phyloP scores from a whole-genome alignment of 805 yeast genomes.

The Henningerozyma blattae region DNA sequence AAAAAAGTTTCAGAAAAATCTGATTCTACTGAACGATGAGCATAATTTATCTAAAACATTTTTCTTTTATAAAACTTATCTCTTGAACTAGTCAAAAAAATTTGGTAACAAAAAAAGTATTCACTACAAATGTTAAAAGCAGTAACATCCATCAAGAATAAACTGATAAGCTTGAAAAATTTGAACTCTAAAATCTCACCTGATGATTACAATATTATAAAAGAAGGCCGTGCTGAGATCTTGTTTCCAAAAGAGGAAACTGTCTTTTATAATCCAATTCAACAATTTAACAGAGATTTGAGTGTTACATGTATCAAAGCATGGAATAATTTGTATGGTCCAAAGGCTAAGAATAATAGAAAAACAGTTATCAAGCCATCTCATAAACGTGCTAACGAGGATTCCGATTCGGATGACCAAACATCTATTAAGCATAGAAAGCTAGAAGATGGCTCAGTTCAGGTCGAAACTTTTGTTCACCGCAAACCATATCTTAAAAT shows the following conservation, averaged over 20 bases:
- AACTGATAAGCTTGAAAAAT: background rate
- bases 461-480: conserved; percentile 2
- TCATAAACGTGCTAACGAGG: conserved; percentile 3
- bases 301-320: conserved; percentile 78
- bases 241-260: conserved; percentile 69
- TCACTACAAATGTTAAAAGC: background rate
- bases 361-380: conserved; percentile 15
- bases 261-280: conserved; percentile 93
- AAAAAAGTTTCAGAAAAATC: too few relatives aligned
- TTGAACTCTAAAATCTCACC: conserved; percentile 10
- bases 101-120: too few relatives aligned
- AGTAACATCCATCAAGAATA: background rate
- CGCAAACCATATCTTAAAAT: conserved; percentile 53
- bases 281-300: conserved; percentile 90
- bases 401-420: conserved; percentile 2
- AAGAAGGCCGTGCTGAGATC: conserved; percentile 78
- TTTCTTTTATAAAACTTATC: too few relatives aligned
- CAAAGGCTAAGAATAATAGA: conserved; percentile 12
- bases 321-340: conserved; percentile 55
- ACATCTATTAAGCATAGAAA: conserved; percentile 17
- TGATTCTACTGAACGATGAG: too few relatives aligned
- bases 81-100: too few relatives aligned
- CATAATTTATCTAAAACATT: too few relatives aligned
- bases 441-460: conserved; percentile 14
- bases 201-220: conserved; percentile 30